A percentile compares a stretch with the other conserved stretches of the same genome.
phyloP scores from a whole-genome alignment of 257 asterid genomes.

The Misopates orontium region DNA sequence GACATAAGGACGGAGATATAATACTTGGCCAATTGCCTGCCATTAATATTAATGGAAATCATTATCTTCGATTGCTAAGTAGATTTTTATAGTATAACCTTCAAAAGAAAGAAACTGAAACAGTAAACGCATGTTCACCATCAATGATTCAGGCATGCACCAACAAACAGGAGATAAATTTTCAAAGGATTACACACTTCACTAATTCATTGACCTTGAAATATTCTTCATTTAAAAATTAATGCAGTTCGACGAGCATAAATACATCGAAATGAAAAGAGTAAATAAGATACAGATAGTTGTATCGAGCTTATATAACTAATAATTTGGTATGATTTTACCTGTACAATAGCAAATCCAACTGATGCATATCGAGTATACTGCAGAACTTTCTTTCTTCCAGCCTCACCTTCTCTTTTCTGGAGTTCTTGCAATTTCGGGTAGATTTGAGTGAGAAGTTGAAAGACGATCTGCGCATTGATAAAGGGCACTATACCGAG shows the following conservation, averaged over 20 bases:
- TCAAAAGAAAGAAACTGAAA: neutral
- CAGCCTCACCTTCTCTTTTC: conserved; percentile 96
- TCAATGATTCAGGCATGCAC: conserved; percentile 17
- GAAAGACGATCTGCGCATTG: conserved; percentile 96
- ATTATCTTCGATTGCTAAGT: neutral
- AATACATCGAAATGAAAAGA: neutral
- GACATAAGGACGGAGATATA: conserved; percentile 90
- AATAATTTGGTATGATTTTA: conserved; percentile 29
- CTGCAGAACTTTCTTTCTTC: conserved; percentile 91
- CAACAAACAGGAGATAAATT: conserved; percentile 2
- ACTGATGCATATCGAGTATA: conserved; percentile 99
- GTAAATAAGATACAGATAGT: neutral
- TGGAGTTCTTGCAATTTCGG: conserved; percentile 98
- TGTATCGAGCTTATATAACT: conserved; percentile 1
- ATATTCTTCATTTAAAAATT: neutral
- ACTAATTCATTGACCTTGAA: neutral
- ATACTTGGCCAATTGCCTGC: conserved; percentile 97
- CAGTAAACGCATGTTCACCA: neutral
- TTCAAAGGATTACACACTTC: neutral
- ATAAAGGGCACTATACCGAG: conserved; percentile 97
- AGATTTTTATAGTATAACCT: neutral
- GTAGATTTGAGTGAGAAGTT: conserved; percentile 90
- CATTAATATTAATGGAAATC: conserved; percentile 10
- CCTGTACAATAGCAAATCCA: conserved; percentile 98
- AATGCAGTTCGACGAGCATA: conserved; percentile 11